These are phyloP conservation scores for Leptographium flavum DNA, from an alignment of 2,329 filamentous ascomycete species.

Conservation along the genomic window DNA sequence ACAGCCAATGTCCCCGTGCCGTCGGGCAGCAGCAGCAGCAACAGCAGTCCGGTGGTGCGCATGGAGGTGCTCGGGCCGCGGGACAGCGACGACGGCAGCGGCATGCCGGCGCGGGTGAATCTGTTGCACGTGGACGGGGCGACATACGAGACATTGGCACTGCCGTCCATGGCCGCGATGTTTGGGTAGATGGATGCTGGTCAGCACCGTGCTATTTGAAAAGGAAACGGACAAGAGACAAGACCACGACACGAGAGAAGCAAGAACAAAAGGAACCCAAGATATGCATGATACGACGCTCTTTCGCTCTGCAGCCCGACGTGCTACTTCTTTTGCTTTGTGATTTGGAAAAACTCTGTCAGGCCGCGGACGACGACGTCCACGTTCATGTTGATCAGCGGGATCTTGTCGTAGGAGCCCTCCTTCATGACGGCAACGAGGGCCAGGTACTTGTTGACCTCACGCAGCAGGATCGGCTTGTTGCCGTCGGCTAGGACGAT, in stretches of 20 bases:
- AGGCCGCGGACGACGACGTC: conserved; percentile 68
- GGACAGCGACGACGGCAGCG: conserved; percentile 5
- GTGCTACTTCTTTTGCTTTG: conserved; percentile 35
- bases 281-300: not conserved
- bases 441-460: conserved; percentile 62
- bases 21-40: conserved; percentile 1
- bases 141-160: conserved; percentile 31
- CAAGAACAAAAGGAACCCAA: not conserved
- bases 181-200: not conserved
- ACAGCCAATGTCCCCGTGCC: not conserved
- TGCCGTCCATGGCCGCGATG: conserved; percentile 18
- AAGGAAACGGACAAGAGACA: not conserved
- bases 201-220: not conserved
- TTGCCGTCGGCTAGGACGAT: conserved; percentile 51
- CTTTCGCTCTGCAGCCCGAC: not conserved
- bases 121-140: conserved; percentile 33
- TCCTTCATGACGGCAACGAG: conserved; percentile 80
- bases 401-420: conserved; percentile 71
- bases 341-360: conserved; percentile 65
- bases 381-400: conserved; percentile 76
- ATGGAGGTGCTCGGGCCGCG: conserved; percentile 37
- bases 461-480: conserved; percentile 51
- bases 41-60: conserved; percentile 14
- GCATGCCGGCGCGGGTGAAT: conserved; percentile 34
- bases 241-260: not conserved